These are phyloP conservation scores for Penicillium aurantiogriseum DNA, from an alignment of 2,329 filamentous ascomycete species.

Conservation along the genomic window DNA sequence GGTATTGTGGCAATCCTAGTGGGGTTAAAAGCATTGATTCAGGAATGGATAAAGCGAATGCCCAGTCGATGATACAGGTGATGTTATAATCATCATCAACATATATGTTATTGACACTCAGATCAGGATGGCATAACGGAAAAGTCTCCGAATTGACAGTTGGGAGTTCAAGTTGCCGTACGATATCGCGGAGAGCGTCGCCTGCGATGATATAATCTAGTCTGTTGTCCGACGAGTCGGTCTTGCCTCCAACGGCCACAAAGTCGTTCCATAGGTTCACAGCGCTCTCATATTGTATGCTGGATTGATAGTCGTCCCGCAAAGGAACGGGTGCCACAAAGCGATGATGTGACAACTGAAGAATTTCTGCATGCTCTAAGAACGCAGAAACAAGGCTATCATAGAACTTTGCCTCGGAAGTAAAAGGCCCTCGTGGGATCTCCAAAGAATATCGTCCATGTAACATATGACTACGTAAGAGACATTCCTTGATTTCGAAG, in stretches of 20 bases:
- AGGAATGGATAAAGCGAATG: background rate
- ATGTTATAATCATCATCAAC: background rate
- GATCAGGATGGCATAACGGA: background rate
- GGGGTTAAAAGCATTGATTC: background rate
- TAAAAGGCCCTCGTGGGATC: background rate
- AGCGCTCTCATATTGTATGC: slow-evolving; percentile 15
- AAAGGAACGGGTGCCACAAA: slow-evolving; percentile 15
- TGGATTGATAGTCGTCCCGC: slow-evolving; percentile 10
- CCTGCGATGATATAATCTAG: slow-evolving; percentile 26
- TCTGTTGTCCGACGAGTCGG: slow-evolving; percentile 22
- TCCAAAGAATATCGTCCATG: background rate
- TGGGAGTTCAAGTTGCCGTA: background rate
- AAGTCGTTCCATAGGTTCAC: slow-evolving; percentile 27
- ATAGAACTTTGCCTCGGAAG: background rate
- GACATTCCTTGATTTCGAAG: background rate
- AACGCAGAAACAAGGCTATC: background rate
- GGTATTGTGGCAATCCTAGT: background rate
- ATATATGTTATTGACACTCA: background rate
- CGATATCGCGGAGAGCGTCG: slow-evolving; percentile 21
- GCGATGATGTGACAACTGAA: slow-evolving; percentile 18
- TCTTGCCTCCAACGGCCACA: slow-evolving; percentile 23
- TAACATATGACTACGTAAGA: background rate
- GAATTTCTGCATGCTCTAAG: slow-evolving; percentile 12
- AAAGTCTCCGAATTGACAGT: background rate
- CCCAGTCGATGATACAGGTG: background rate